These are phyloP conservation scores for Perilla frutescens DNA, from an alignment of 257 asterid genomes.

Conservation along the genomic window DNA sequence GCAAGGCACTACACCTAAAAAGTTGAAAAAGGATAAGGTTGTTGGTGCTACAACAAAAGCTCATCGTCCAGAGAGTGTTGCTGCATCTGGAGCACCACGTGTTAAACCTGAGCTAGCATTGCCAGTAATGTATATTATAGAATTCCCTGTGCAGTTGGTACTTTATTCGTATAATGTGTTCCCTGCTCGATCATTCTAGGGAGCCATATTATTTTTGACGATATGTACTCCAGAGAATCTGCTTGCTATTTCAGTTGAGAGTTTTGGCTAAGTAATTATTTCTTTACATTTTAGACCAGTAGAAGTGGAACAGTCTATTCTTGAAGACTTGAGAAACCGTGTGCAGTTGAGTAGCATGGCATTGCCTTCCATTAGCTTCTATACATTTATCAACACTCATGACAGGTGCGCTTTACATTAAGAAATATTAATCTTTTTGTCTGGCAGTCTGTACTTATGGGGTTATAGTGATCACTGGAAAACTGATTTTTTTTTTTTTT, in stretches of 20 bases:
- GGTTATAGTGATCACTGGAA: conserved; percentile 29
- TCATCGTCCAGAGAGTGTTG: conserved; percentile 68
- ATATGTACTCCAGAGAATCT: conserved; percentile 19
- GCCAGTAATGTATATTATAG: conserved; percentile 70
- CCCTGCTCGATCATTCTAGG: conserved; percentile 20
- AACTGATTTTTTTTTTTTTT: conserved; percentile 24
- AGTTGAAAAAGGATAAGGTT: conserved; percentile 83
- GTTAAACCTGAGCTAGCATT: conserved; percentile 88
- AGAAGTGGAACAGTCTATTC: conserved; percentile 92
- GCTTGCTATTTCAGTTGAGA: conserved; percentile 17
- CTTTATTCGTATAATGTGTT: neutral
- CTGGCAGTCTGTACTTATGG: neutral
- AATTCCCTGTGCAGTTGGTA: conserved; percentile 27
- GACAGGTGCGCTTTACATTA: conserved; percentile 61
- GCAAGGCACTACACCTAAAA: conserved; percentile 74
- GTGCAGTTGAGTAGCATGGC: conserved; percentile 81
- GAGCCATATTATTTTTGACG: neutral
- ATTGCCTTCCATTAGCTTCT: conserved; percentile 93
- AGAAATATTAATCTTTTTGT: neutral
- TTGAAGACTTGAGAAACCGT: conserved; percentile 94
- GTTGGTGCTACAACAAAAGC: conserved; percentile 73
- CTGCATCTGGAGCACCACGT: conserved; percentile 77
- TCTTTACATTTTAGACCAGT: conserved; percentile 57
- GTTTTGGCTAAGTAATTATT: conserved; percentile 13
- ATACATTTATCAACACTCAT: conserved; percentile 92